Conservation (phyloP, 768 basidiomycete genomes). For the Pilatotrama ljubarskyi region DNA sequence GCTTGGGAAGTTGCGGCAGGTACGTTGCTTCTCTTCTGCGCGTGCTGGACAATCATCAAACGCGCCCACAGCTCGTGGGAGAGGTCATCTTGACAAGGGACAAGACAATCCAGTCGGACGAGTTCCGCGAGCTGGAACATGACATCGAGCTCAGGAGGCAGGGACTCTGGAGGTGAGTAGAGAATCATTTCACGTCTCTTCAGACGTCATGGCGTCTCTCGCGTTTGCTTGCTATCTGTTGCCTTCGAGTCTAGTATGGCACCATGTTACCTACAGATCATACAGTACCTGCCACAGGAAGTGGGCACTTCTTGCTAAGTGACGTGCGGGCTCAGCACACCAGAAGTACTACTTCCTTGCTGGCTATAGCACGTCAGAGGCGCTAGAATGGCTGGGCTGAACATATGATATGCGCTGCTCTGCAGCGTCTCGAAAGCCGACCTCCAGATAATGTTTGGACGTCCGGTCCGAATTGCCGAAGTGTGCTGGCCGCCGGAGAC, state of each 20-base stretch:
- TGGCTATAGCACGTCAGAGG: no score
- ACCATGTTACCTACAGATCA: no score
- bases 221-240: no score
- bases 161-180: constrained; percentile 68
- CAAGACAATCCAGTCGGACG: constrained; percentile 75
- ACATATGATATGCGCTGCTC: not conserved
- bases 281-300: no score
- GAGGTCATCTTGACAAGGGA: constrained; percentile 86
- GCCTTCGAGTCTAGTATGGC: no score
- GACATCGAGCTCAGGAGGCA: constrained; percentile 81
- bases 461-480: not conserved
- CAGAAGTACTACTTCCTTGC: no score
- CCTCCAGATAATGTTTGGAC: not conserved
- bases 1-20: constrained; percentile 81
- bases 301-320: no score
- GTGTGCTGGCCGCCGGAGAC: no score
- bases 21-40: constrained; percentile 32
- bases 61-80: constrained; percentile 70
- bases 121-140: constrained; percentile 77
- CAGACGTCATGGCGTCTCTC: no score
- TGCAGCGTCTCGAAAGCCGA: not conserved
- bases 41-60: not conserved
- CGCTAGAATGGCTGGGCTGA: not conserved
- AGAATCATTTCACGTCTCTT: not conserved
- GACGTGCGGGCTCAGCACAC: no score